Percentiles rank a stretch among this genome's conserved stretches.
phyloP scores from a whole-genome alignment of 805 yeast genomes.

The Candida adriatica region DNA sequence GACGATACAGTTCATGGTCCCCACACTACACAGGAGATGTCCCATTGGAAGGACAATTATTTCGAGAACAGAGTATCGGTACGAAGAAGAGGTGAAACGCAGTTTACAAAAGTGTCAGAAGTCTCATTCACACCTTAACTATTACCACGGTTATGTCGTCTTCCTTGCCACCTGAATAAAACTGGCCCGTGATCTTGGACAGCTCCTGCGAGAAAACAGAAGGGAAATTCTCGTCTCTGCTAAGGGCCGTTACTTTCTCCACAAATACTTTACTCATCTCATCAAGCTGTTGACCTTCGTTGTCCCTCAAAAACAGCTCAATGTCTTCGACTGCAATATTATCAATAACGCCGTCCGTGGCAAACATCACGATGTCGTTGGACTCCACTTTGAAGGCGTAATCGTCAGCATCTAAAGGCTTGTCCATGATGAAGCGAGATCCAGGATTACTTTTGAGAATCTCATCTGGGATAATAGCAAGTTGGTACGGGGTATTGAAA shows the following conservation, averaged over 20 bases:
- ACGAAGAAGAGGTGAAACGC: too few species aligned
- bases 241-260: constrained; percentile 54
- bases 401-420: constrained; percentile 62
- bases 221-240: constrained; percentile 67
- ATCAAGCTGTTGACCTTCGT: constrained; percentile 32
- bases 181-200: constrained; percentile 55
- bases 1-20: constrained; percentile 45
- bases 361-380: constrained; percentile 75
- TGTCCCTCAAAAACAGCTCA: constrained; percentile 57
- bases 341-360: constrained; percentile 93
- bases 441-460: constrained; percentile 41
- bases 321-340: constrained; percentile 71
- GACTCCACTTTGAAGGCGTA: constrained; percentile 58
- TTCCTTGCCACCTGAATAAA: constrained; percentile 86
- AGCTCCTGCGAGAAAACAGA: constrained; percentile 84
- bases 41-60: constrained; percentile 40
- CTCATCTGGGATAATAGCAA: constrained; percentile 72
- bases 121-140: constrained; percentile 46
- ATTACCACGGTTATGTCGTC: constrained; percentile 88
- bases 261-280: constrained; percentile 52
- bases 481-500: constrained; percentile 88
- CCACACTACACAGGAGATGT: constrained; percentile 39
- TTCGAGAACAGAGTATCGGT: constrained; percentile 40
- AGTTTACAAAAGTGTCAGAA: too few species aligned
- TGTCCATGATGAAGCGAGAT: constrained; percentile 60